phyloP scores from a whole-genome alignment of 208 protist species.

The Trypanosoma brucei region DNA sequence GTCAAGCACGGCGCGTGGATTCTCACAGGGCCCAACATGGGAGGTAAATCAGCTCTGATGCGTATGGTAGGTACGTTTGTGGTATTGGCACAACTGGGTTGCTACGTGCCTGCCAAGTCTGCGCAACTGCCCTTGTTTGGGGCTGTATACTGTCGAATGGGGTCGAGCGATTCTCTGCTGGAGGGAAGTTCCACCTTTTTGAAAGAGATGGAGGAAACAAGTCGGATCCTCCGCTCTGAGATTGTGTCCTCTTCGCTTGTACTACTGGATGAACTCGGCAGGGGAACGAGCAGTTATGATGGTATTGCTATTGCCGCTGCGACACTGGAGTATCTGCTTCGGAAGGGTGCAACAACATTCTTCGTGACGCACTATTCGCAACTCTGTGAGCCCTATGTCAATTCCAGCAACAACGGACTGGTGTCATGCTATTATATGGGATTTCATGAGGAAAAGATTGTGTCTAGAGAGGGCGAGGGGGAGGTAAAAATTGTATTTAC shows the following conservation, averaged over 20 bases:
- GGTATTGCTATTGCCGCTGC: slow-evolving; percentile 91
- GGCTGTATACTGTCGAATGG: slow-evolving; percentile 92
- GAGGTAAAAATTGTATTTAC: slow-evolving; percentile 61
- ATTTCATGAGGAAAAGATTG: slow-evolving; percentile 83
- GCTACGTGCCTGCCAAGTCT: slow-evolving; percentile 87
- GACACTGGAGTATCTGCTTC: slow-evolving; percentile 88
- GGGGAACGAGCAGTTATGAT: slow-evolving; percentile 94
- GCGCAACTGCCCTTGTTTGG: slow-evolving; percentile 85
- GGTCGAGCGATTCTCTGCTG: slow-evolving; percentile 89
- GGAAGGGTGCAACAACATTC: slow-evolving; percentile 64
- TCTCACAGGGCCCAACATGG: slow-evolving; percentile 95
- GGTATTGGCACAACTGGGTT: slow-evolving; percentile 93
- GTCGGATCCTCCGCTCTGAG: slow-evolving; percentile 80
- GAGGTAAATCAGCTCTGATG: slow-evolving; percentile 92
- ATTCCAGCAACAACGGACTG: not conserved
- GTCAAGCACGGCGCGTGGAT: slow-evolving; percentile 56
- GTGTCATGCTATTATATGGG: slow-evolving; percentile 87
- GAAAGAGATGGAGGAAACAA: slow-evolving; percentile 96
- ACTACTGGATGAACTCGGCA: slow-evolving; percentile 95
- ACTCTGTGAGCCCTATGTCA: slow-evolving; percentile 72
- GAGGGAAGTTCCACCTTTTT: slow-evolving; percentile 95
- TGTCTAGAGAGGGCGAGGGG: slow-evolving; percentile 39
- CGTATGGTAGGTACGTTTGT: slow-evolving; percentile 90
- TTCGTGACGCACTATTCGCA: slow-evolving; percentile 95
- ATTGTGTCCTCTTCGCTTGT: slow-evolving; percentile 85